These are phyloP conservation scores for Spatholobus suberectus DNA, from an alignment of 306 rosid species.

Conservation along the genomic window DNA sequence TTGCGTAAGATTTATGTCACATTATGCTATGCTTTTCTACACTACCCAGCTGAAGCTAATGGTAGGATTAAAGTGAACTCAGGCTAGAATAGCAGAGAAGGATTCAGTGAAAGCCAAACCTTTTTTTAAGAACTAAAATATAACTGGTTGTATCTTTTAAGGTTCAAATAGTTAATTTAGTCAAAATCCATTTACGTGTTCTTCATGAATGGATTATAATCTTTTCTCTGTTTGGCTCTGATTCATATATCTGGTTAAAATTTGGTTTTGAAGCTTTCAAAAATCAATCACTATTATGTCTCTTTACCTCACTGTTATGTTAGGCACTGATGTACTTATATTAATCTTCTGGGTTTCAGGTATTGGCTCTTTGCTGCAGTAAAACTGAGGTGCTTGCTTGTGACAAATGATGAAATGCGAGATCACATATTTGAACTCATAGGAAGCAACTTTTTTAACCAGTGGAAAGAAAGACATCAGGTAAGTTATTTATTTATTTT, in stretches of 20 bases:
- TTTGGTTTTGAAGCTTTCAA: conserved; percentile 33
- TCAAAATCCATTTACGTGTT: background rate
- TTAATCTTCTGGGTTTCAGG: conserved; percentile 54
- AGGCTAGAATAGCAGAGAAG: background rate
- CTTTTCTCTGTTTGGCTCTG: conserved; percentile 16
- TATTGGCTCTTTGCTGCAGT: conserved; percentile 94
- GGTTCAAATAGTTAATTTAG: background rate
- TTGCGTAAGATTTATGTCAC: background rate
- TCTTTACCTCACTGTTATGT: background rate
- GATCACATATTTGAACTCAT: conserved; percentile 94
- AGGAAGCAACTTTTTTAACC: conserved; percentile 77
- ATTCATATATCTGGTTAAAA: background rate
- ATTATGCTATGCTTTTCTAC: background rate
- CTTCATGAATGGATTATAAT: background rate
- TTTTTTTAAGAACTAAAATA: background rate
- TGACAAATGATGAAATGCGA: conserved; percentile 95
- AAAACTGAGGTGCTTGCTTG: conserved; percentile 80
- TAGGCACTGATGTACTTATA: background rate
- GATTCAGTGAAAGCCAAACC: background rate
- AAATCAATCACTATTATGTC: background rate
- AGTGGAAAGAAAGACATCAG: conserved; percentile 97
- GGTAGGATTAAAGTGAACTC: background rate
- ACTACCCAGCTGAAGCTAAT: background rate
- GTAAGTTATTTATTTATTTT: conserved; percentile 52
- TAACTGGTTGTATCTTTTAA: background rate